Percentiles rank a stretch among this genome's conserved stretches.
phyloP scores from a whole-genome alignment of 192 early-diverging fungal genomes.

The Allomyces macrogynus region DNA sequence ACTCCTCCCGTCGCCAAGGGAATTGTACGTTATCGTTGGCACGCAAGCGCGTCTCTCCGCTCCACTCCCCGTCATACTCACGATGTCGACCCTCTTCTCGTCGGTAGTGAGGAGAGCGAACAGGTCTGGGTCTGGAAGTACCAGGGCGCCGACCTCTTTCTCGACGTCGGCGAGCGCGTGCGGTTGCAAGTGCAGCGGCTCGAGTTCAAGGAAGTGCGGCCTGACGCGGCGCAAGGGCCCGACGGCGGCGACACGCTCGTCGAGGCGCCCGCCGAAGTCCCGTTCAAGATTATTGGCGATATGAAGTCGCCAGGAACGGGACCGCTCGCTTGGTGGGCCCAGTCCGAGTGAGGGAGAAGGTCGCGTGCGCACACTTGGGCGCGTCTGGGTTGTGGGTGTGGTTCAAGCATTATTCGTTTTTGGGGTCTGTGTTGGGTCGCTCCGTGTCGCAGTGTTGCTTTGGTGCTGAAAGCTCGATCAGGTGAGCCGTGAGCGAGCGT shows the following conservation, averaged over 20 bases:
- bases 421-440: too few species aligned
- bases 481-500: too few species aligned
- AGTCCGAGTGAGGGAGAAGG: too few species aligned
- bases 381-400: too few species aligned
- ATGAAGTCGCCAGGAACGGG: neutral
- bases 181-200: conserved; percentile 39
- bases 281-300: neutral
- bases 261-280: neutral
- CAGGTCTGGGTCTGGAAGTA: conserved; percentile 77
- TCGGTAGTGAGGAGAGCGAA: conserved; percentile 29
- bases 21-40: conserved; percentile 35
- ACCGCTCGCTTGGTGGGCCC: neutral
- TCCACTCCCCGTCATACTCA: neutral
- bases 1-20: conserved; percentile 36
- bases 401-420: too few species aligned
- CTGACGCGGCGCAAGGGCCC: neutral
- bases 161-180: conserved; percentile 60
- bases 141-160: conserved; percentile 50
- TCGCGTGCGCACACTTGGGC: too few species aligned
- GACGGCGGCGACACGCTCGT: neutral
- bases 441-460: too few species aligned
- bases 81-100: too few species aligned
- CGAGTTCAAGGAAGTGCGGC: neutral
- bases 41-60: neutral
- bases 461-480: too few species aligned